Base-by-base conservation (phyloP, 306 rosid species). In the Clitoria ternatea region DNA sequence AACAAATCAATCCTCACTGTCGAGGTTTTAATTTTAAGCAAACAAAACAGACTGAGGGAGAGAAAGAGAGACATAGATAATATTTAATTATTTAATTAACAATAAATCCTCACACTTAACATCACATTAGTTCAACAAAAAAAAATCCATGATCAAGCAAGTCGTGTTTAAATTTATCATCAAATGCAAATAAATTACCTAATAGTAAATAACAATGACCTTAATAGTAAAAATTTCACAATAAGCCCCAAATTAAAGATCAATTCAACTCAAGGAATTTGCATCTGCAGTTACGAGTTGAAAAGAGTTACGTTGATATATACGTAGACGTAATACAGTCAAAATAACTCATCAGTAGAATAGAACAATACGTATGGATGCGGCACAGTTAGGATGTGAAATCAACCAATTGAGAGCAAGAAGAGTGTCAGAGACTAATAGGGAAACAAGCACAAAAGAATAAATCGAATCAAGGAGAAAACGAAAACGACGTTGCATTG, bases 401-500 rank as follows among this genome's bases (percentile, higher is more conserved):
- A 29, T n/a, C 17, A 8, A 7, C 22, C 56, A 54, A 65, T 10
- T 36, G 20, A 53, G 3, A 22, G 24, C 30, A 7, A 14, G 9
- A n/a, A 10, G 36, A 54, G 7, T 10, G 33, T 35, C 64, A 37
- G 48, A 53, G n/a, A 50, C 23, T 60, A 29, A 13, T 15, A 70
- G 44, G 37, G 55, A 29, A 57, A 24, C 17, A 10, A 26, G 27
- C 4, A 32, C 2, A 22, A 35, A 50, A 49, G 0, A 50, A 57
- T 5, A 9, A 11, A 66, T 13, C 9, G 23, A 24, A 47, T 11
- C 57, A 19, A 62, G 0, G 7, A 10, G 2, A 1, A 4, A 47
- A 4, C 7, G 3, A 22, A 33, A 36, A 6, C 26, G 47, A 22
- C 2, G 8, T 84, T 43, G 63, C 91, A 91, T 2, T 87, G 81